phyloP scores from a whole-genome alignment of 129 eudicot genomes.

The Pittosporum tobira region DNA sequence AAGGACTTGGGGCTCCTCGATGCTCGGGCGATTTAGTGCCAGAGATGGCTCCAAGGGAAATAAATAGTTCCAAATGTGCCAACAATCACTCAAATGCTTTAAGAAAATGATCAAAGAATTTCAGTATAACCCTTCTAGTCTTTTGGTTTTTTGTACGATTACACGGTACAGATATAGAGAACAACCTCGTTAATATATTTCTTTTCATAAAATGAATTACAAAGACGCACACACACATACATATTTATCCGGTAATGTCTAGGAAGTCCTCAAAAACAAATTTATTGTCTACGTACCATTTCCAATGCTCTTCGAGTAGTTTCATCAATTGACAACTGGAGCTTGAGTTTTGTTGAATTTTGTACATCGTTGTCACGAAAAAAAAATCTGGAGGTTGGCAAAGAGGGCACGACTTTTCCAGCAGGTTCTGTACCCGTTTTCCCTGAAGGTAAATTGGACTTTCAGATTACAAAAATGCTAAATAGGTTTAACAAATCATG shows the following conservation, averaged over 20 bases:
- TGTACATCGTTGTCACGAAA: slow-evolving; percentile 25
- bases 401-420: slow-evolving; percentile 24
- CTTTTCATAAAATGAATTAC: neutral
- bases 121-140: too few species aligned
- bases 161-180: too few species aligned
- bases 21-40: too few species aligned
- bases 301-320: slow-evolving; percentile 71
- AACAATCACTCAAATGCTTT: too few species aligned
- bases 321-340: slow-evolving; percentile 82
- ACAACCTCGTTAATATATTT: too few species aligned
- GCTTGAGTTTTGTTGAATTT: slow-evolving; percentile 55
- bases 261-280: neutral
- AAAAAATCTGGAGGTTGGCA: slow-evolving; percentile 23
- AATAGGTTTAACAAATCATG: too few species aligned
- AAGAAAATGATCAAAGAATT: too few species aligned
- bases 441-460: slow-evolving; percentile 24
- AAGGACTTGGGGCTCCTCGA: too few species aligned
- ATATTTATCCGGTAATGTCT: neutral
- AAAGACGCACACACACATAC: neutral
- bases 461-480: neutral
- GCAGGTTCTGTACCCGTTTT: slow-evolving; percentile 25
- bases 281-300: slow-evolving; percentile 33
- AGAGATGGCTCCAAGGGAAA: too few species aligned
- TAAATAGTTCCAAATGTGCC: too few species aligned
- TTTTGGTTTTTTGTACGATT: too few species aligned